These are phyloP conservation scores for Trichosporon sp. DNA, from an alignment of 1,284 basidiomycete species.

Conservation along the genomic window DNA sequence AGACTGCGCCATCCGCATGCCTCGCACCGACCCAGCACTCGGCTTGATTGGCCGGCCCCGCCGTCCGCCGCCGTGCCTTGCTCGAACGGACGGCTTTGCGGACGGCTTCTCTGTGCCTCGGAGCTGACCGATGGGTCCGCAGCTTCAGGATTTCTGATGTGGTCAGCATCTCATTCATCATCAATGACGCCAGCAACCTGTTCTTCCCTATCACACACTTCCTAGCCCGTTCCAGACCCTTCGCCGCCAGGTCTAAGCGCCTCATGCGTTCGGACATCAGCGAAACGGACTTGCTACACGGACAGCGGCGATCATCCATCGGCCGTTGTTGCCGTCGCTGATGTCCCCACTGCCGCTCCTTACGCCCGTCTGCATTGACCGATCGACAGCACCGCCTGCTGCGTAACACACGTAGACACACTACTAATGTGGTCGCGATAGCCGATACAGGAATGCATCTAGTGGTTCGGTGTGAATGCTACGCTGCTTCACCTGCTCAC, in stretches of 20 bases:
- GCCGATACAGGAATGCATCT: neutral
- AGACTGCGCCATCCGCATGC: neutral
- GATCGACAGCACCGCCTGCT: neutral
- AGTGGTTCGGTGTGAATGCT: neutral
- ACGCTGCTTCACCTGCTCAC: neutral
- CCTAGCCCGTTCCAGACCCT: too few relatives aligned
- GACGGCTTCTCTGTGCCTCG: neutral
- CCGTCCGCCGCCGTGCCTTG: too few relatives aligned
- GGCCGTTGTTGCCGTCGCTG: neutral
- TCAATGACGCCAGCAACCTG: too few relatives aligned
- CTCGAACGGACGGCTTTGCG: too few relatives aligned
- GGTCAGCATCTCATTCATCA: too few relatives aligned
- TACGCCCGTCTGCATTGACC: neutral
- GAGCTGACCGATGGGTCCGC: neutral
- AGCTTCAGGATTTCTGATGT: neutral
- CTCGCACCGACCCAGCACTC: neutral
- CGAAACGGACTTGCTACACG: neutral
- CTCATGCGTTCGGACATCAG: neutral
- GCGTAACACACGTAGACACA: neutral
- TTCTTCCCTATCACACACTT: too few relatives aligned
- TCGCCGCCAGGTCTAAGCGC: too few relatives aligned
- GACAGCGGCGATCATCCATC: neutral
- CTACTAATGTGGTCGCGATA: neutral
- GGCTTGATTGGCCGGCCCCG: neutral
- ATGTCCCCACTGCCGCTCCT: neutral